Conservation (phyloP, 2,329 filamentous ascomycete genomes). For the Pseudocercospora cruenta region DNA sequence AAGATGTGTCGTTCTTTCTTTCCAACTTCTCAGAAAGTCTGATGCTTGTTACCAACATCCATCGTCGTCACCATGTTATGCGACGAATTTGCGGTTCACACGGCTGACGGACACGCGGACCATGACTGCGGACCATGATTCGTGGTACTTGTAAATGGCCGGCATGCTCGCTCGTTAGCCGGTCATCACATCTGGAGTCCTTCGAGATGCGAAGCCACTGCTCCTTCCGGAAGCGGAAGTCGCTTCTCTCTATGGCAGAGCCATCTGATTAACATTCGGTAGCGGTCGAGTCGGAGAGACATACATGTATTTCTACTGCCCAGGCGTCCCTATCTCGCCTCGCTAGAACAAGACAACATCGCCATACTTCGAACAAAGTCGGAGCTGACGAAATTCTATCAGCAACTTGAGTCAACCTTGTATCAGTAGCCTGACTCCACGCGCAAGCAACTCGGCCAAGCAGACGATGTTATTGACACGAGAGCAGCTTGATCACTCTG, state of each 20-base stretch:
- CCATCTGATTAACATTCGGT: neutral
- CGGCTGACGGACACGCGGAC: neutral
- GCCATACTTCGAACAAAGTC: neutral
- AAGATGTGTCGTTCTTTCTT: neutral
- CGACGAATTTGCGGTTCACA: neutral
- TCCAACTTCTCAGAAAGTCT: neutral
- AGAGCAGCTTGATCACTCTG: constrained; percentile 18
- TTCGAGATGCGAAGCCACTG: neutral
- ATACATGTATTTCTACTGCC: neutral
- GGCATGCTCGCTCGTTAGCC: neutral
- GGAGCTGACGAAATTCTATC: neutral
- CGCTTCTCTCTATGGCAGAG: neutral
- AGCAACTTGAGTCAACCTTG: neutral
- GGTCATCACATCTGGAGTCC: neutral
- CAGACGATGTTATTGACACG: constrained; percentile 20
- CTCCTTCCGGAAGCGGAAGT: neutral
- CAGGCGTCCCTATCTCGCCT: neutral
- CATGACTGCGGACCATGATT: neutral
- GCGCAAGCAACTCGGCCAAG: neutral
- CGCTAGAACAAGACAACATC: neutral
- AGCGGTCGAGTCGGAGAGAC: neutral
- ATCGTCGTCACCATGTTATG: neutral
- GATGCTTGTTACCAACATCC: neutral
- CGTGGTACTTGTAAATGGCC: neutral
- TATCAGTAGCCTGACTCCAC: neutral